These are phyloP conservation scores for Tylopilus sp. DNA, from an alignment of 1,284 basidiomycete species.

Conservation along the genomic window DNA sequence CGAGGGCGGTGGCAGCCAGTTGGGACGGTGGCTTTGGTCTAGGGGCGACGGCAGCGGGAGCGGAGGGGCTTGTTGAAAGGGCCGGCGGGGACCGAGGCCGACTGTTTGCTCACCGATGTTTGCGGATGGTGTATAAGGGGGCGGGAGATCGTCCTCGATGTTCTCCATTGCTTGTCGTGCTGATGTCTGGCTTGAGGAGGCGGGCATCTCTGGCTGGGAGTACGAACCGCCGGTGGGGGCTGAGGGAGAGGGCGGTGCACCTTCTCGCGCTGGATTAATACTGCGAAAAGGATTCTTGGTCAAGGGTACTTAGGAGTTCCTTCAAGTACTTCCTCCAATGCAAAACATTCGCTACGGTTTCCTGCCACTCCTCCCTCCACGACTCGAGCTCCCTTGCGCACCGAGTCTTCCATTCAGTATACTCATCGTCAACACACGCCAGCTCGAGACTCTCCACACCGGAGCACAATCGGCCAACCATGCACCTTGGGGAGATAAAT, in stretches of 20 bases:
- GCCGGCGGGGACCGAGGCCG: slow-evolving; percentile 56
- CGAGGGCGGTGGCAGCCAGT: background rate
- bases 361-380: slow-evolving; percentile 10
- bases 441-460: slow-evolving; percentile 15
- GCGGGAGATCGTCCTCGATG: slow-evolving; percentile 52
- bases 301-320: no score
- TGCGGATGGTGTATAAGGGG: slow-evolving; percentile 60
- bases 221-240: background rate
- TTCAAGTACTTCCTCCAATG: no score
- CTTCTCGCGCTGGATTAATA: no score
- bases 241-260: no score
- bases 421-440: slow-evolving; percentile 13
- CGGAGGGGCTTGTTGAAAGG: slow-evolving; percentile 50
- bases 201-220: background rate
- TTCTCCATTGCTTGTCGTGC: background rate
- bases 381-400: slow-evolving; percentile 13
- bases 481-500: slow-evolving; percentile 3
- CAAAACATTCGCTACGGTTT: background rate
- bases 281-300: slow-evolving; percentile 25
- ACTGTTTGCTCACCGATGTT: slow-evolving; percentile 60
- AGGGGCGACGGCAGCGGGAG: slow-evolving; percentile 1
- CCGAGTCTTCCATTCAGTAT: slow-evolving; percentile 10
- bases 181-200: background rate
- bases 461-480: slow-evolving; percentile 11
- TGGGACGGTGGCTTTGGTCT: no score